A percentile compares a stretch with the other conserved stretches of the same genome.
These are phyloP conservation scores for Trametopsis cervina DNA, from an alignment of 768 basidiomycete genomes.

Conservation along the genomic window DNA sequence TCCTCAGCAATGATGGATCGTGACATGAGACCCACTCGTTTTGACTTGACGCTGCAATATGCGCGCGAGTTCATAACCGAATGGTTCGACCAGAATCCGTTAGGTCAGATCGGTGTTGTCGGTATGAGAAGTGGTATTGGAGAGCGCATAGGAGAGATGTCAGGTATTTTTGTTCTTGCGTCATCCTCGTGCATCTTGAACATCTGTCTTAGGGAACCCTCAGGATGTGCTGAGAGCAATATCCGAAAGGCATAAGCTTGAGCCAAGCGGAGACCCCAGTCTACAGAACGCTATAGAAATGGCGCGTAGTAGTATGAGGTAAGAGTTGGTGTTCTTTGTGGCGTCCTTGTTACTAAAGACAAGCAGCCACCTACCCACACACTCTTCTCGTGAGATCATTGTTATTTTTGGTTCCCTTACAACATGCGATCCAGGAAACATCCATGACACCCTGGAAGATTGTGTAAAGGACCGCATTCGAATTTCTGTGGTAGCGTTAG, in stretches of 20 bases:
- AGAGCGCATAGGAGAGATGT: constrained; percentile 87
- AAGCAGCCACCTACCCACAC: constrained; percentile 88
- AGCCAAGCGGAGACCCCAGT: constrained; percentile 89
- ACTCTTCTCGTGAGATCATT: constrained; percentile 93
- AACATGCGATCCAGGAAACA: constrained; percentile 94
- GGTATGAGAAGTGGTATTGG: constrained; percentile 89
- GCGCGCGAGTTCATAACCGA: constrained; percentile 87
- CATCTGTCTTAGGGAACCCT: constrained; percentile 90
- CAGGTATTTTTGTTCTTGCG: constrained; percentile 43
- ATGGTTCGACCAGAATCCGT: constrained; percentile 99
- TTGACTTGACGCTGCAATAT: constrained; percentile 86
- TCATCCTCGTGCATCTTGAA: constrained; percentile 77
- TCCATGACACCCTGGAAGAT: constrained; percentile 87
- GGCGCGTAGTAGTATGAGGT: constrained; percentile 93
- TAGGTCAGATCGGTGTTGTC: constrained; percentile 94
- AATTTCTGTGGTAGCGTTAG: constrained; percentile 88
- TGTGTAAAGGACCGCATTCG: constrained; percentile 82
- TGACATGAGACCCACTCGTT: constrained; percentile 92
- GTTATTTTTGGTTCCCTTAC: constrained; percentile 94
- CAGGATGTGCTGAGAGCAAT: constrained; percentile 90
- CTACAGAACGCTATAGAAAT: constrained; percentile 97
- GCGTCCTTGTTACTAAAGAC: not conserved
- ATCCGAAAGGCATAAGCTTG: constrained; percentile 79
- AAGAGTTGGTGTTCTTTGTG: constrained; percentile 7
- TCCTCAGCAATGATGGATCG: constrained; percentile 91